Conservation (phyloP, 768 basidiomycete species). For the Leucocoprinus leucothites region DNA sequence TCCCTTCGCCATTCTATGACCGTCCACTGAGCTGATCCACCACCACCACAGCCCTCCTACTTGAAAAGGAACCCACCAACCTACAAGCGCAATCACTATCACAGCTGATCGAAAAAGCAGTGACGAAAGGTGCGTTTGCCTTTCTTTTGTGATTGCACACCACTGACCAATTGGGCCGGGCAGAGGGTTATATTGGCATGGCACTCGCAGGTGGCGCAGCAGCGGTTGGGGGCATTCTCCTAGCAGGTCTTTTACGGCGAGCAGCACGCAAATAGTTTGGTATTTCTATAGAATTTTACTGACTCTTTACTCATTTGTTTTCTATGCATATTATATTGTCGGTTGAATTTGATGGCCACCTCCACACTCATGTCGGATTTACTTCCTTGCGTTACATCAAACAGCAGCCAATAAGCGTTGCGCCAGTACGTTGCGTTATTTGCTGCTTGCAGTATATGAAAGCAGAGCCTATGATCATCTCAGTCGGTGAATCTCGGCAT, state of each 20-base stretch:
- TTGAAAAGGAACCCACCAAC: slow-evolving; percentile 92
- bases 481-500: too few relatives aligned
- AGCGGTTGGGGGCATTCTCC: slow-evolving; percentile 72
- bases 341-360: not conserved
- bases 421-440: too few relatives aligned
- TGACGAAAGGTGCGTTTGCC: slow-evolving; percentile 64
- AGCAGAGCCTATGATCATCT: too few relatives aligned
- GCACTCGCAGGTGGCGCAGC: slow-evolving; percentile 90
- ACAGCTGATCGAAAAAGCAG: slow-evolving; percentile 82
- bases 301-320: slow-evolving; percentile 1
- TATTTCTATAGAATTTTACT: not conserved
- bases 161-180: slow-evolving; percentile 8
- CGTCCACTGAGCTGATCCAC: not conserved
- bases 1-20: not conserved
- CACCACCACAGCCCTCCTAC: slow-evolving; percentile 60
- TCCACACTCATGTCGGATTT: not conserved
- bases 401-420: too few relatives aligned
- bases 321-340: not conserved
- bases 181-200: slow-evolving; percentile 99
- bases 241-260: slow-evolving; percentile 84
- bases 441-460: too few relatives aligned
- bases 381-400: not conserved
- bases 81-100: slow-evolving; percentile 86
- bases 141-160: not conserved
- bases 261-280: slow-evolving; percentile 51